Base-by-base conservation (phyloP, 2,329 filamentous ascomycete genomes). In the Penicillium sp. region DNA sequence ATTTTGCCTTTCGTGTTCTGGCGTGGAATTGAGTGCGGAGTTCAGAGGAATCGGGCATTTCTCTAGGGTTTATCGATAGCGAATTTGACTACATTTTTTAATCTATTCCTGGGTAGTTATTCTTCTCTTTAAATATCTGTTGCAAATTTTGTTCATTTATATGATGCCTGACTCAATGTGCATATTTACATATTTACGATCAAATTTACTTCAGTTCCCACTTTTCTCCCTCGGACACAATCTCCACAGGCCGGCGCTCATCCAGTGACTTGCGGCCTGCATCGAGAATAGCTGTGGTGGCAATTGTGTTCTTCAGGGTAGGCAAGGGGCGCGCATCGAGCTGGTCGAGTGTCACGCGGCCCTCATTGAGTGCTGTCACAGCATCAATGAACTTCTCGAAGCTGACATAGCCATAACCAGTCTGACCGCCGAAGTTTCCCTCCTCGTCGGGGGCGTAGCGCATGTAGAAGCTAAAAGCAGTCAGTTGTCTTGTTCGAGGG, bases 371-470 rank as follows among this genome's bases (percentile, higher is more conserved):
- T 6, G 86, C 84, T 45, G 86, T 86, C 71, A 91, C 91, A 13
- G 89, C 92, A 73, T 97, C 91, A 49, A 97, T 87, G 75, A 97
- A 97, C 78, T 97, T 97, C 79, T 97, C 93, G 70, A 97, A 93
- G 21, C 90, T 95, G 57, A 96, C 85, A 76, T 97, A 97, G 33
- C 93, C 93, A 73, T 97, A 97, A 24, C 93, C 93, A 7, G 86
- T 89, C 79, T 96, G 93, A 35, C 93, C 93, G 53, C 86, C 87
- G 74, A 97, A 97, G 77, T 97, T 96, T 53, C 93, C 93, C 74
- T 96, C 90, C 79, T 96, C 93, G 69, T 96, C 92, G 21, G 93
- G 92, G 13, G 92, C 90, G 70, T 96, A 96, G 68, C 89, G 88
- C 91, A 96, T 96, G 78, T 96, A 96, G 77, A 96, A 96, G 14